Conservation (phyloP, 371 early-diverging fungal species). For the Haplosporangium sp. region DNA sequence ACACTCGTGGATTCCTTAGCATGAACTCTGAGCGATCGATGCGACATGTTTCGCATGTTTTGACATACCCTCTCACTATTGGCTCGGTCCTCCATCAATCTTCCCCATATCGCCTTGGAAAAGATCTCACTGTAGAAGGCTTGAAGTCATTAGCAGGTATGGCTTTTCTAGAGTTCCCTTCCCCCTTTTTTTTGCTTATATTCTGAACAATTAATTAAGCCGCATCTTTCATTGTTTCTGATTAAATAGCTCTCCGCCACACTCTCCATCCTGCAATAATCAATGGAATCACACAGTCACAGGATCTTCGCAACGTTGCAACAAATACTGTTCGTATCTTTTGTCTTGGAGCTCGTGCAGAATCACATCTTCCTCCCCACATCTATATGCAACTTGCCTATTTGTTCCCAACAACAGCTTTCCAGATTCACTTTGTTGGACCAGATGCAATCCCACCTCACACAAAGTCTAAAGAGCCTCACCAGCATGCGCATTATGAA, state of each 20-base stretch:
- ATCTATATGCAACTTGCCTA: conserved; percentile 84
- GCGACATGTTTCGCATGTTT: conserved; percentile 84
- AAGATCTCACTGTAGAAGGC: conserved; percentile 82
- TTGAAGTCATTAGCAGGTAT: conserved; percentile 74
- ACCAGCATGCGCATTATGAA: conserved; percentile 49
- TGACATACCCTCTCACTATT: conserved; percentile 87
- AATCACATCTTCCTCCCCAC: conserved; percentile 82
- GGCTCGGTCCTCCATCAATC: conserved; percentile 82
- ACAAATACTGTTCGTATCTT: conserved; percentile 78
- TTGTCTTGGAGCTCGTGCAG: conserved; percentile 83
- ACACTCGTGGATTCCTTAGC: conserved; percentile 85
- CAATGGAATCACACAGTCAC: conserved; percentile 60
- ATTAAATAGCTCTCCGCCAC: conserved; percentile 71
- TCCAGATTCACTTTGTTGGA: conserved; percentile 87
- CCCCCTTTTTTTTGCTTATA: conserved; percentile 23
- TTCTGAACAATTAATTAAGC: too few relatives aligned
- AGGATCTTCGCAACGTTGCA: conserved; percentile 60
- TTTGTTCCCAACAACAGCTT: conserved; percentile 80
- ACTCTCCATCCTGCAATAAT: conserved; percentile 67
- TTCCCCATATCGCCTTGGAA: conserved; percentile 75
- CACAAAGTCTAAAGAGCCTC: conserved; percentile 40
- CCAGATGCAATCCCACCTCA: conserved; percentile 80
- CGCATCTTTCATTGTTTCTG: too few relatives aligned
- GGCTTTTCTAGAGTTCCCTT: neutral
- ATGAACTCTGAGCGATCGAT: conserved; percentile 81